Conservation (phyloP, 2,329 filamentous ascomycete species). For the Penicillium griseofulvum region DNA sequence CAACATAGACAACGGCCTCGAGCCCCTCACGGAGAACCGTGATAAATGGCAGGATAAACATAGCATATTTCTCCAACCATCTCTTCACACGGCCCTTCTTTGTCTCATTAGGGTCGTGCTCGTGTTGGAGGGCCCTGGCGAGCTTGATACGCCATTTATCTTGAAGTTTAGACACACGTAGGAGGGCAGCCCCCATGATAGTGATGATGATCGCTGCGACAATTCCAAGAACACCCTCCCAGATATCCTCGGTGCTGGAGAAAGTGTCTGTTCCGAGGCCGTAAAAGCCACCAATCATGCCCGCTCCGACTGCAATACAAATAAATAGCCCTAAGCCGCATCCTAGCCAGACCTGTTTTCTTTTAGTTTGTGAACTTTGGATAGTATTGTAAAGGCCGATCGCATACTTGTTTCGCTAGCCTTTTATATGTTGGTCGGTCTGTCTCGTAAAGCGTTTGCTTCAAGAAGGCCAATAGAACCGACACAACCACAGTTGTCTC, state of each 20-base stretch:
- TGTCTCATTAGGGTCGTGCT: conserved; percentile 40
- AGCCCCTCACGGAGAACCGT: conserved; percentile 84
- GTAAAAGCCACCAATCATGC: conserved; percentile 73
- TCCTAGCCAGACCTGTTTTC: conserved; percentile 62
- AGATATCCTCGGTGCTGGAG: conserved; percentile 68
- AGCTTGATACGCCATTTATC: conserved; percentile 84
- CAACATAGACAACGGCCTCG: conserved; percentile 82
- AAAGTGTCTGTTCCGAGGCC: conserved; percentile 66
- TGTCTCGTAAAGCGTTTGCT: conserved; percentile 69
- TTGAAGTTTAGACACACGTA: conserved; percentile 79
- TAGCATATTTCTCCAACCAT: conserved; percentile 73
- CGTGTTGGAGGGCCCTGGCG: conserved; percentile 58
- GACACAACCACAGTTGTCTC: conserved; percentile 84
- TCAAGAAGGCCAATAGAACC: conserved; percentile 80
- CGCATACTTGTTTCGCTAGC: conserved; percentile 56
- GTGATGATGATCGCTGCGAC: conserved; percentile 78
- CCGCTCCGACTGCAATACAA: conserved; percentile 64
- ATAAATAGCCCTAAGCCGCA: conserved; percentile 61
- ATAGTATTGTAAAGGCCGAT: neutral
- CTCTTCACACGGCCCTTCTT: conserved; percentile 54
- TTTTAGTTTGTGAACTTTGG: neutral
- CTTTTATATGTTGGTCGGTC: conserved; percentile 65
- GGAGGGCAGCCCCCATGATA: conserved; percentile 73
- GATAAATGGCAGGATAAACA: conserved; percentile 83
- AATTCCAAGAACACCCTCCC: conserved; percentile 75